phyloP scores from a whole-genome alignment of 164 flowering plant genomes.

The Liriodendron chinense region DNA sequence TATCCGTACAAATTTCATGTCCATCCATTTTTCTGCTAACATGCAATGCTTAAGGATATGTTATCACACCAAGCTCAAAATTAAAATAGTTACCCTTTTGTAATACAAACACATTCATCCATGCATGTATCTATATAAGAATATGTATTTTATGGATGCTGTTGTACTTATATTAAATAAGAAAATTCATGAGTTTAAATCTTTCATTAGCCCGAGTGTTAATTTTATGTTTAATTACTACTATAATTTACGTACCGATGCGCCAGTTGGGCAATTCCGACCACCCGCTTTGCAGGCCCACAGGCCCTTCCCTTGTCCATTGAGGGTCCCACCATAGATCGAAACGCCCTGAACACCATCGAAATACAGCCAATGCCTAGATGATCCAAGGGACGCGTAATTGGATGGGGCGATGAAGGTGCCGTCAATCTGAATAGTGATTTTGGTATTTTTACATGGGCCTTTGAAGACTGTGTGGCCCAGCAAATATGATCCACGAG shows the following conservation, averaged over 20 bases:
- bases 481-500: conserved; percentile 25
- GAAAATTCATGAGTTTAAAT: too few species aligned
- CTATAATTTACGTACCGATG: conserved; percentile 16
- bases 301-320: conserved; percentile 17
- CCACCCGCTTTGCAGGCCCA: conserved; percentile 26
- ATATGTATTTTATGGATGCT: too few species aligned
- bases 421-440: conserved; percentile 20
- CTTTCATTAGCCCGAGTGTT: too few species aligned
- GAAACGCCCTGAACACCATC: conserved; percentile 16
- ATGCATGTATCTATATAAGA: too few species aligned
- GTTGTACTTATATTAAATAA: too few species aligned
- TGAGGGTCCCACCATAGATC: conserved; percentile 21
- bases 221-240: not conserved
- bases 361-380: conserved; percentile 23
- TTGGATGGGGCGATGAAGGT: conserved; percentile 22
- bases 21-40: too few species aligned
- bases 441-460: conserved; percentile 19
- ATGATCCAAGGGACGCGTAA: conserved; percentile 6
- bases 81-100: too few species aligned
- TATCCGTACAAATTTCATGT: too few species aligned
- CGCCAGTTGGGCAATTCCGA: conserved; percentile 20
- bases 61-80: too few species aligned
- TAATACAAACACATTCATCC: too few species aligned
- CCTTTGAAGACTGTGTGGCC: conserved; percentile 19
- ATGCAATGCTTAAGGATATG: too few species aligned